These are phyloP conservation scores for Pestalotiopsis sp. DNA, from an alignment of 2,329 filamentous ascomycete species.

Conservation along the genomic window DNA sequence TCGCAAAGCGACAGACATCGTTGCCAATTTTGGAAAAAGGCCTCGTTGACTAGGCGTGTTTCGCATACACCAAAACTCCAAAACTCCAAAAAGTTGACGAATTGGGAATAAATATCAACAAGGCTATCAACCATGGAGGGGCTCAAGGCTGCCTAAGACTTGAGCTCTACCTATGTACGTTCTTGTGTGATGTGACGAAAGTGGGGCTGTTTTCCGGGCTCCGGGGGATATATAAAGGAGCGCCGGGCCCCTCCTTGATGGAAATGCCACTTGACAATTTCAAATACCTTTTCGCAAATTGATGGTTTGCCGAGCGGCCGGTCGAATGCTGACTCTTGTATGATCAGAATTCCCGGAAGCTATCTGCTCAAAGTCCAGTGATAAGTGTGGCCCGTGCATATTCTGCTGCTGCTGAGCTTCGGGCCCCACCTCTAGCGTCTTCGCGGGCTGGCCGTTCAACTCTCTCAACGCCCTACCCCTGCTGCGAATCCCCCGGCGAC, in stretches of 20 bases:
- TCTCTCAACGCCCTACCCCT: neutral
- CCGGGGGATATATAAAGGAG: conserved; percentile 37
- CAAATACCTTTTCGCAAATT: conserved; percentile 17
- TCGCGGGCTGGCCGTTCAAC: neutral
- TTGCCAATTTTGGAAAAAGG: neutral
- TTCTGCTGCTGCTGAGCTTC: too few relatives aligned
- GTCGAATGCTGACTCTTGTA: conserved; percentile 14
- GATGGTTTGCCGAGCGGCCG: conserved; percentile 20
- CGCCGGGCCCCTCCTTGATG: conserved; percentile 18
- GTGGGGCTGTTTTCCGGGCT: neutral
- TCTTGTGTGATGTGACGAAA: conserved; percentile 5
- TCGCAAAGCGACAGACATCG: neutral
- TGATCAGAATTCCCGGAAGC: neutral
- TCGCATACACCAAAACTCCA: neutral
- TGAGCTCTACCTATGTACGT: too few relatives aligned
- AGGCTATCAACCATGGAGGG: conserved; percentile 1
- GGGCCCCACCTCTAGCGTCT: neutral
- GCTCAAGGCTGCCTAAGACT: neutral
- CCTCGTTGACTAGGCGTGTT: neutral
- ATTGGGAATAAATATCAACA: neutral
- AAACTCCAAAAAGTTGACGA: neutral
- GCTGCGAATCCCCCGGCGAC: neutral
- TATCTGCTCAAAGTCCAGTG: conserved; percentile 9
- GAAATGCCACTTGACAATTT: conserved; percentile 10
- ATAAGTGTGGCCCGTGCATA: conserved; percentile 6